Percentiles rank a stretch among this genome's conserved stretches.
These are phyloP conservation scores for Cladosporium colombiae DNA, from an alignment of 2,329 filamentous ascomycete species.

Conservation along the genomic window DNA sequence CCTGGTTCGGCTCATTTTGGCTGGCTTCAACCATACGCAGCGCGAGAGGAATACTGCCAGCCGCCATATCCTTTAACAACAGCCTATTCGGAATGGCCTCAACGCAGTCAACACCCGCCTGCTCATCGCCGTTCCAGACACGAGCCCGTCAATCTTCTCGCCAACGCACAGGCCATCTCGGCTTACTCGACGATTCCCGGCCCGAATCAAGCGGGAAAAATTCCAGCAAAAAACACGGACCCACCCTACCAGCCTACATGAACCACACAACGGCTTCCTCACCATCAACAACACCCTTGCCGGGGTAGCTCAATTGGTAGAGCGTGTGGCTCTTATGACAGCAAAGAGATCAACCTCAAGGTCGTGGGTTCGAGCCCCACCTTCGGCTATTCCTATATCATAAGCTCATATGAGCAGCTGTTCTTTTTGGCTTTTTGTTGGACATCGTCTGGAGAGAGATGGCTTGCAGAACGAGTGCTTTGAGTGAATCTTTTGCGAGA, in stretches of 20 bases:
- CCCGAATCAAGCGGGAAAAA: neutral
- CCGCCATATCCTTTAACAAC: neutral
- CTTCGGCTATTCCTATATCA: conserved; percentile 31
- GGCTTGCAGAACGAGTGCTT: neutral
- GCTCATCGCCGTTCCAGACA: neutral
- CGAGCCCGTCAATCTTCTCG: neutral
- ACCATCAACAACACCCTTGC: conserved; percentile 29
- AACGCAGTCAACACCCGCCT: neutral
- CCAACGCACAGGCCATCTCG: neutral
- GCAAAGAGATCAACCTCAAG: conserved; percentile 29
- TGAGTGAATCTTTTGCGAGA: neutral
- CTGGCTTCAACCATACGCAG: neutral
- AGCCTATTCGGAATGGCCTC: neutral
- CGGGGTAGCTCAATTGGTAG: conserved; percentile 56
- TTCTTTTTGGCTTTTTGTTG: neutral
- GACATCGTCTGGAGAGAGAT: neutral
- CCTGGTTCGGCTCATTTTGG: neutral
- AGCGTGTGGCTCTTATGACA: conserved; percentile 53
- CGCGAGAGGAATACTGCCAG: neutral
- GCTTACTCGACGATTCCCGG: neutral
- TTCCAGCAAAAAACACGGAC: neutral
- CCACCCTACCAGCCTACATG: neutral
- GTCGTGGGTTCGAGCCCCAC: conserved; percentile 31
- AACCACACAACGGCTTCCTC: neutral
- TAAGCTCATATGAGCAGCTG: neutral